Evolutionary conservation across 2,329 filamentous ascomycete genomes (phyloP), one percentile per base, ranked within the genome.

Genomic region (Cladosporium halotolerans): DNA sequence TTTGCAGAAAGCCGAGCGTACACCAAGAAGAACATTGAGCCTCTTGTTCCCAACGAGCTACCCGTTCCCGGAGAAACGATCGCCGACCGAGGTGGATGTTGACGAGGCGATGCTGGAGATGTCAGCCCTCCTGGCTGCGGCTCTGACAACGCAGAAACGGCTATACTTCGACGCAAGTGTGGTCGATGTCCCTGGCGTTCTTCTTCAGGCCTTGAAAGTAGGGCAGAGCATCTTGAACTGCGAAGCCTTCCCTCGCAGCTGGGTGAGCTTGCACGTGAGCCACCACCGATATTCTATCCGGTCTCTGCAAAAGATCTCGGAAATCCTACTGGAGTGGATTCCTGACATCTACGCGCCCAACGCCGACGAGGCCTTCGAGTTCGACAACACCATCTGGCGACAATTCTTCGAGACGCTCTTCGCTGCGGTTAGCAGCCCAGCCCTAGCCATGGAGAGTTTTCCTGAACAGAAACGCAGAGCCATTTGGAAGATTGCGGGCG

Each of bases 401-500:
- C 78, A 86, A 32, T 96, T 96, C 73, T 96, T 99, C 67, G 86
- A 85, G 14, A 92, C 90, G 0, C 75, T 99, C 31, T 78, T 99
- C 28, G 90, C 88, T 65, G 83, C 97, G 3, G 89, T 99, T 2
- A 88, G 89, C 4, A 96, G 90, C 64, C 84, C 91, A 34, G 88
- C 86, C 0, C 79, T 99, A 16, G 91, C 93, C 0, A 79, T 99
- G 36, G 93, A 99, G 68, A 96, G 91, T 0, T 97, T 96, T 66
- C 90, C 93, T 0, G 95, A 99, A 69, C 93, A 99, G 72, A 99
- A 97, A 73, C 79, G 93, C 43, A 79, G 93, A 52, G 92, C 93
- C 1, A 92, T 97, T 1, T 99, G 95, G 93, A 99, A 97, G 73
- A 96, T 99, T 66, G 93, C 92, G 3, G 93, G 93, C 5, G 95